phyloP scores from a whole-genome alignment of 257 asterid genomes.

The Solanum bulbocastanum region DNA sequence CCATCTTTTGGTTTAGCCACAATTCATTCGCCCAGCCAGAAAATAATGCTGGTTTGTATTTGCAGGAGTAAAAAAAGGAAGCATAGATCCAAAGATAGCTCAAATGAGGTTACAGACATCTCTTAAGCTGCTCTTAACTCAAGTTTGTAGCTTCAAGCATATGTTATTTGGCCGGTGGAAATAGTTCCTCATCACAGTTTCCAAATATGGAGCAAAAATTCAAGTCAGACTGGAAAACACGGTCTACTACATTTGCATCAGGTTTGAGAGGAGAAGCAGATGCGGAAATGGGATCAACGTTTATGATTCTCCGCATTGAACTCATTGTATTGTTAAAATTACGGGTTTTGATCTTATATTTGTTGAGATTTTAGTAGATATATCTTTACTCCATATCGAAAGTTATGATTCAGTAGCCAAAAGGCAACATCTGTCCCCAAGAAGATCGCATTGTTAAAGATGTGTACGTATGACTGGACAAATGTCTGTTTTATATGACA shows the following conservation, averaged over 20 bases:
- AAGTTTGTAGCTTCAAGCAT: background rate
- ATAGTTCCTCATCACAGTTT: background rate
- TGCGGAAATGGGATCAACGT: background rate
- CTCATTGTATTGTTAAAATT: background rate
- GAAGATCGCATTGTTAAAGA: background rate
- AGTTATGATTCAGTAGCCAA: background rate
- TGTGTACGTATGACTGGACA: background rate
- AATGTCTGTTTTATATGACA: background rate
- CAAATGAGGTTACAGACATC: constrained; percentile 2
- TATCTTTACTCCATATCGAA: background rate
- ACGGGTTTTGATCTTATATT: background rate
- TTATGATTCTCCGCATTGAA: background rate
- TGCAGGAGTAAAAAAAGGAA: constrained; percentile 94
- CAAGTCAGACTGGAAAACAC: background rate
- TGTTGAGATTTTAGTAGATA: background rate
- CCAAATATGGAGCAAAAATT: background rate
- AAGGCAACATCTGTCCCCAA: background rate
- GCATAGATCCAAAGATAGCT: constrained; percentile 75
- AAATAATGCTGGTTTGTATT: background rate
- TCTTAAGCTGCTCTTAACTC: background rate
- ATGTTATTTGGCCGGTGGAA: background rate
- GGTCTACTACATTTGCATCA: background rate
- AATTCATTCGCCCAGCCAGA: background rate
- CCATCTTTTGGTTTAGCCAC: background rate
- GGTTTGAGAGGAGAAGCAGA: background rate